A percentile compares a stretch with the other conserved stretches of the same genome.
Conservation (phyloP, 2,329 filamentous ascomycete genomes). For the Xylariaceae sp. region DNA sequence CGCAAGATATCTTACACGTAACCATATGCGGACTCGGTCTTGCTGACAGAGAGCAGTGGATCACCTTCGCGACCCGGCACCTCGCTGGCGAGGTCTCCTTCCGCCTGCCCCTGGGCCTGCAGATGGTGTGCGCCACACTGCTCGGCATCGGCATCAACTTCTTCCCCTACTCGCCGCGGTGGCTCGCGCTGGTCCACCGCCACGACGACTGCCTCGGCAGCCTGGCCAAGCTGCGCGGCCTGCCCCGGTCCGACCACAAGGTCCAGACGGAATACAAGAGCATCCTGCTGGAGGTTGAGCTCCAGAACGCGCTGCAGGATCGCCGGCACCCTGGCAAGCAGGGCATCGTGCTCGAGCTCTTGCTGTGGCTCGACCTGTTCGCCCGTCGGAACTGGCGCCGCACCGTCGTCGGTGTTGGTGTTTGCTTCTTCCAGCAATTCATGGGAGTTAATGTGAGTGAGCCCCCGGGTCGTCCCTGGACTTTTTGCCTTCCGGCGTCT, state of each 20-base stretch:
- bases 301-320: conserved; percentile 37
- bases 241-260: conserved; percentile 39
- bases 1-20: too few relatives aligned
- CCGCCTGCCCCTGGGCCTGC: conserved; percentile 24
- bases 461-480: too few relatives aligned
- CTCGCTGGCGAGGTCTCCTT: conserved; percentile 24
- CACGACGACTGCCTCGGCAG: conserved; percentile 40
- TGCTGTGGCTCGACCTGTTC: conserved; percentile 42
- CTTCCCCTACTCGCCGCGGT: conserved; percentile 49
- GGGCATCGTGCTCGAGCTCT: conserved; percentile 37
- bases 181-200: conserved; percentile 38
- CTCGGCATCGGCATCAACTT: conserved; percentile 26
- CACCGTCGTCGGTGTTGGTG: conserved; percentile 36
- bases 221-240: conserved; percentile 40
- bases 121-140: conserved; percentile 19
- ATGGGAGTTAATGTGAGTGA: conserved; percentile 39
- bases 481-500: too few relatives aligned
- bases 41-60: too few relatives aligned
- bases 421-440: conserved; percentile 52
- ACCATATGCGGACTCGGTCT: too few relatives aligned
- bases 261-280: conserved; percentile 43
- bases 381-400: conserved; percentile 38
- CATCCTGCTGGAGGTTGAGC: conserved; percentile 44
- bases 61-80: conserved; percentile 25
- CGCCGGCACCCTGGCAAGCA: conserved; percentile 26